Conservation (phyloP, 2,329 filamentous ascomycete species). For the Verticillium albo-atrum region DNA sequence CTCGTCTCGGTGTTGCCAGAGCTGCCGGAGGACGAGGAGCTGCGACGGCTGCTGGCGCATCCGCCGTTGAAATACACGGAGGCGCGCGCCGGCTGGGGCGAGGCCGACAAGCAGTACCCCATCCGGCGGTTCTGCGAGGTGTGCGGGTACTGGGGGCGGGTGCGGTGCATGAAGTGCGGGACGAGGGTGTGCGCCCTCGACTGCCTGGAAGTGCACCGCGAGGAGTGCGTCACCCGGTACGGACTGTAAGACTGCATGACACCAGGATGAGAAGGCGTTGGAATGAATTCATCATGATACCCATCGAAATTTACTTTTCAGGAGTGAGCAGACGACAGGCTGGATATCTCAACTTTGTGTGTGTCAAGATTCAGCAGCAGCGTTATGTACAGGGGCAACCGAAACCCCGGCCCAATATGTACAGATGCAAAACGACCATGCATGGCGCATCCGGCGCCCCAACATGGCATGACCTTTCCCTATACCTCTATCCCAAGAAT, state of each 20-base stretch:
- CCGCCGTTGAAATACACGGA: slow-evolving; percentile 67
- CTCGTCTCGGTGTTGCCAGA: slow-evolving; percentile 54
- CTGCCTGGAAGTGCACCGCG: slow-evolving; percentile 67
- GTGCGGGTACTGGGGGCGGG: slow-evolving; percentile 77
- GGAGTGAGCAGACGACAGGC: background rate
- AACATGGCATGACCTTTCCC: background rate
- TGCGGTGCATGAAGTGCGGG: slow-evolving; percentile 75
- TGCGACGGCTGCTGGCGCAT: slow-evolving; percentile 58
- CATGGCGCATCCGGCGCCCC: background rate
- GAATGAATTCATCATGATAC: background rate
- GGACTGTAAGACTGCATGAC: slow-evolving; percentile 31
- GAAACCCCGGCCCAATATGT: background rate
- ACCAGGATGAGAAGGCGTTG: background rate
- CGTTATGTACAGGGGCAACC: background rate
- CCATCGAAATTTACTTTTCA: background rate
- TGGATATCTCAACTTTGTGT: background rate
- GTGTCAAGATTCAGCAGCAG: background rate
- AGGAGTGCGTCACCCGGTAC: slow-evolving; percentile 66
- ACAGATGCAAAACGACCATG: background rate
- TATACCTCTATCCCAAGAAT: background rate
- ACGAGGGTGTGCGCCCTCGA: slow-evolving; percentile 71
- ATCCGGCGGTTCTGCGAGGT: slow-evolving; percentile 68
- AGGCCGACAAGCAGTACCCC: slow-evolving; percentile 44
- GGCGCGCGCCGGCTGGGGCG: slow-evolving; percentile 44
- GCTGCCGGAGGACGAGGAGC: slow-evolving; percentile 54